Base-by-base conservation (phyloP, 345 rosid species). In the Citropsis articulata region DNA sequence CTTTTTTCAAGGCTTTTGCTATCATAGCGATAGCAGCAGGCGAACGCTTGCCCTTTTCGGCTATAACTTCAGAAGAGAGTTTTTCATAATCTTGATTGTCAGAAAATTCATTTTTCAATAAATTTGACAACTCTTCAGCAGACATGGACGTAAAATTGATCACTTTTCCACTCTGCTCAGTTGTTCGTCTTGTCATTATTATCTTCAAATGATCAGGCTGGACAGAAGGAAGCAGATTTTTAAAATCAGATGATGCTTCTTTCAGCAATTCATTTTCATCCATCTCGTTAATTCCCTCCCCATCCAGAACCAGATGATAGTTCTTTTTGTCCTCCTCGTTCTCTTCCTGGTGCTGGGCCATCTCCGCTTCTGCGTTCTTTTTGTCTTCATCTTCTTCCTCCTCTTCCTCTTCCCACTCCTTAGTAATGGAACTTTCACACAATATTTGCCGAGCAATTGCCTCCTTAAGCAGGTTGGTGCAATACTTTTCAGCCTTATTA, bases 261-360 rank as follows among this genome's bases (percentile, higher is more conserved):
- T 21, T 4, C 33, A 4, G 2, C 28, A 81, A 31, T 60, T 8
- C 9, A 1, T 72, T 21, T 36, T 78, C 81, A 4, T 27, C 75
- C 48, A 66, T 30, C 27, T 62, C 40, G 5, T 33, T 73, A 25
- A 77, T 83, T 72, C 84, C 88, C 72, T 81, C 90, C 45, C 45
- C 45, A 56, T 88, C 89, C 80, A 88, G 75, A 73, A 89, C 78
- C 10, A 90, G 48, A 83, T 88, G 75, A 72, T 48, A 84, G 24
- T 42, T 59, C 74, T 12, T 71, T 14, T 16, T 27, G 48, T 66
- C 30, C 19, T 1, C n/a, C 12, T 40, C 2, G 45, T 40, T 40
- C 13, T 9, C 45, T 9, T 40, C 45, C 45, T 9, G 45, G 45
- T 40, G 13, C 13, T 2, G 9, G 45, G 45, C 13, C 45, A 9